These are phyloP conservation scores for Rhodotorula sphaerocarpa DNA, from an alignment of 768 basidiomycete species.

Conservation along the genomic window DNA sequence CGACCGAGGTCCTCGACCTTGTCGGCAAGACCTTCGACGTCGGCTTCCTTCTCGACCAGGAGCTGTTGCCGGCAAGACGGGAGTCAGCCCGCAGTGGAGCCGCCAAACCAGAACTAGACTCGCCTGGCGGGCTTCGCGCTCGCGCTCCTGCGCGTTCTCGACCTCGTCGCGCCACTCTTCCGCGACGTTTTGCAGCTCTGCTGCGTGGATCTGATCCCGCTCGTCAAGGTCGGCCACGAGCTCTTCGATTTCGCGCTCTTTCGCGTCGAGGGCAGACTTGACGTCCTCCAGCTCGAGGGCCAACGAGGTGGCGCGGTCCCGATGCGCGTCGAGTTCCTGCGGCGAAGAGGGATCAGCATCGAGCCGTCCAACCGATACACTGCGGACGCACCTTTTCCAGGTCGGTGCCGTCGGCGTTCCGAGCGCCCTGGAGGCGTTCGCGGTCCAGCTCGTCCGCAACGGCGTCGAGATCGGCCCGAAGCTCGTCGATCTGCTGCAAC, in stretches of 20 bases:
- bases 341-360: too few relatives aligned
- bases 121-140: constrained; percentile 61
- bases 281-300: constrained; percentile 34
- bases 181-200: constrained; percentile 48
- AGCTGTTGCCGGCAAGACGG: not conserved
- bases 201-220: constrained; percentile 38
- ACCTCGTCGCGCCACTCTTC: constrained; percentile 70
- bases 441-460: constrained; percentile 60
- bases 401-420: constrained; percentile 61
- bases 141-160: constrained; percentile 57
- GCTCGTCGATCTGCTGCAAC: constrained; percentile 56
- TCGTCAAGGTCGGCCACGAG: constrained; percentile 69
- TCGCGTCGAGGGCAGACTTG: constrained; percentile 57
- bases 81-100: too few relatives aligned
- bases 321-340: constrained; percentile 37
- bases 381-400: constrained; percentile 49
- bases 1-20: constrained; percentile 34
- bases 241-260: constrained; percentile 75
- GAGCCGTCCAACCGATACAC: not conserved
- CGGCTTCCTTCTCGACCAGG: constrained; percentile 33
- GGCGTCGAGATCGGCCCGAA: constrained; percentile 60
- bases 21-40: constrained; percentile 28
- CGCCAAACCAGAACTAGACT: too few relatives aligned
- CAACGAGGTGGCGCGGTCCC: constrained; percentile 36
- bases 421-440: constrained; percentile 51